These are phyloP conservation scores for Neopestalotiopsis clavispora DNA, from an alignment of 2,329 filamentous ascomycete genomes.

Conservation along the genomic window DNA sequence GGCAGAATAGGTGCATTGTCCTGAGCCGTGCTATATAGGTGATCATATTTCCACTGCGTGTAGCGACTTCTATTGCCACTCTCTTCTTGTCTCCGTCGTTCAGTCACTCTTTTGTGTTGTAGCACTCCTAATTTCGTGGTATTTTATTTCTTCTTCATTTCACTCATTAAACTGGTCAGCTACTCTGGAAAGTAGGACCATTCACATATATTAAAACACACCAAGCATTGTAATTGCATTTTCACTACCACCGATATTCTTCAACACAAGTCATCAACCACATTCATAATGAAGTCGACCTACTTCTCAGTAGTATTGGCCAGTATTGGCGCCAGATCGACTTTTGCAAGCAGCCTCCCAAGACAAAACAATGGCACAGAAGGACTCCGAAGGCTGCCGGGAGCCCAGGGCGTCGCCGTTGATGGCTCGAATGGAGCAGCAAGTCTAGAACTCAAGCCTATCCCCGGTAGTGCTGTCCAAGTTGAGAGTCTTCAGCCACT, in stretches of 20 bases:
- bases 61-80: neutral
- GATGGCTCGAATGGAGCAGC: neutral
- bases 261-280: neutral
- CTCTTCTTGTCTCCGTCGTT: neutral
- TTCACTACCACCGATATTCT: neutral
- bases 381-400: neutral
- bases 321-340: neutral
- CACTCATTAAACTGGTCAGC: conserved; percentile 20
- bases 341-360: neutral
- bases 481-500: conserved; percentile 9
- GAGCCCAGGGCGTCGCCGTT: conserved; percentile 6
- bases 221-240: neutral
- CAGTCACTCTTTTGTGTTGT: conserved; percentile 3
- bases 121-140: neutral
- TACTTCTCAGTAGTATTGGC: conserved; percentile 12
- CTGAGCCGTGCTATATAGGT: neutral
- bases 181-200: conserved; percentile 17
- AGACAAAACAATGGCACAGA: neutral
- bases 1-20: conserved; percentile 11
- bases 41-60: neutral
- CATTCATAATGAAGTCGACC: neutral
- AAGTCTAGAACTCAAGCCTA: neutral
- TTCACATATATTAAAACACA: neutral
- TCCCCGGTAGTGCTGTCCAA: conserved; percentile 13
- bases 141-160: conserved; percentile 7